phyloP scores from a whole-genome alignment of 2,329 filamentous ascomycete species.

The Orbilia oligospora region DNA sequence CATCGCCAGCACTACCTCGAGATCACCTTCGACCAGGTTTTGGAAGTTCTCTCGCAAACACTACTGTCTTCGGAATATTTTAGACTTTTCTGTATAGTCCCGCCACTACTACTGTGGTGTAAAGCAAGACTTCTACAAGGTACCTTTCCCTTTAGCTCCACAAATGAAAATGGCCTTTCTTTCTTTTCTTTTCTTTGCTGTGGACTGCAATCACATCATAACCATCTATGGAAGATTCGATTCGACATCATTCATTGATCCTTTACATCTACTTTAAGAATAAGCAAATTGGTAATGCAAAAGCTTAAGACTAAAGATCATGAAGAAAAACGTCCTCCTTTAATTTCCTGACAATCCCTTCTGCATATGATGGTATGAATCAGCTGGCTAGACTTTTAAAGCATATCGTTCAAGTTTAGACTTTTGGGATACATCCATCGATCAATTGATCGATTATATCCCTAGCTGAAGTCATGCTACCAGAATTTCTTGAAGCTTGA shows the following conservation, averaged over 20 bases:
- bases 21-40: slow-evolving; percentile 55
- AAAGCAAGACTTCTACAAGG: slow-evolving; percentile 54
- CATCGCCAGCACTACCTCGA: slow-evolving; percentile 45
- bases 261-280: slow-evolving; percentile 29
- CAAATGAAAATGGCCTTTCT: not conserved
- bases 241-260: not conserved
- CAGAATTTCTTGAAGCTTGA: slow-evolving; percentile 1
- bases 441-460: not conserved
- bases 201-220: slow-evolving; percentile 11
- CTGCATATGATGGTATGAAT: not conserved
- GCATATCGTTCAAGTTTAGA: slow-evolving; percentile 36
- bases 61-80: slow-evolving; percentile 60
- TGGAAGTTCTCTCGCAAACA: slow-evolving; percentile 49
- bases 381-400: not conserved
- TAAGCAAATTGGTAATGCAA: slow-evolving; percentile 29
- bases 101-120: slow-evolving; percentile 39
- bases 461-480: not conserved
- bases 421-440: slow-evolving; percentile 19
- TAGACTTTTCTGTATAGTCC: slow-evolving; percentile 49
- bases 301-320: slow-evolving; percentile 23
- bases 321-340: slow-evolving; percentile 37
- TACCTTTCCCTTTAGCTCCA: slow-evolving; percentile 34
- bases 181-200: not conserved
- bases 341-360: slow-evolving; percentile 53
- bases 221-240: slow-evolving; percentile 20